Base-by-base conservation (phyloP, 331 rosid species). In the Saraca asoca region DNA sequence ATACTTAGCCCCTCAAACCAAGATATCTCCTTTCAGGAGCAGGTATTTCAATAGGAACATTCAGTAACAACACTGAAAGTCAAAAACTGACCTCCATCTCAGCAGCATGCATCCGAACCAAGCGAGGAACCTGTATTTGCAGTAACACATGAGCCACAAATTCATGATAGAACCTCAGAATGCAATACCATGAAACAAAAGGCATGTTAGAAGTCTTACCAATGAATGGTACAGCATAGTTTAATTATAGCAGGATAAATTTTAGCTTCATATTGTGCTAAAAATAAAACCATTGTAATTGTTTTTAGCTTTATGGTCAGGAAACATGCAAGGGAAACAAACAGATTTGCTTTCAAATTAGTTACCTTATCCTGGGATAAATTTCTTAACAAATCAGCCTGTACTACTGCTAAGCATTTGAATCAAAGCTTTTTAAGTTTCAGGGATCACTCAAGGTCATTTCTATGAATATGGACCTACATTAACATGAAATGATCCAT, bases 31-130 rank as follows among this genome's bases (percentile, higher is more conserved):
- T 57, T 63, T 51, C 4, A n/a, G 31, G 34, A 19, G 51, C 39
- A 70, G 42, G 75, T 15, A 44, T 52, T 45, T 72, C n/a, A 35
- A 50, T 16, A 68, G 69, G 64, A 62, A 63, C 9, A 34, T 29
- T 24, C 16, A 20, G 33, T 39, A 68, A 39, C 14, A 7, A 69
- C 62, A 34, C 68, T n/a, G n/a, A n/a, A 7, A 24, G 31, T 24
- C 1, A 38, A 48, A 68, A 69, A 56, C 85, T 66, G 73, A 90
- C 99, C 99, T 94, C 96, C 97, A 94, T 83, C 86, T 94, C 99
- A 79, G 86, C 63, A 9, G 99, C 85, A 81, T 94, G 99, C 99
- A 94, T 76, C 78, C 96, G 89, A 69, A 86, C 96, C 92, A 94
- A 86, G 69, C 96, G 99, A 62, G 99, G 96, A 80, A 94, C 87